Evolutionary conservation across 2,329 filamentous ascomycete species (phyloP), one percentile per base, ranked within the genome.

Genomic region (Chalaropsis thielavioides): DNA sequence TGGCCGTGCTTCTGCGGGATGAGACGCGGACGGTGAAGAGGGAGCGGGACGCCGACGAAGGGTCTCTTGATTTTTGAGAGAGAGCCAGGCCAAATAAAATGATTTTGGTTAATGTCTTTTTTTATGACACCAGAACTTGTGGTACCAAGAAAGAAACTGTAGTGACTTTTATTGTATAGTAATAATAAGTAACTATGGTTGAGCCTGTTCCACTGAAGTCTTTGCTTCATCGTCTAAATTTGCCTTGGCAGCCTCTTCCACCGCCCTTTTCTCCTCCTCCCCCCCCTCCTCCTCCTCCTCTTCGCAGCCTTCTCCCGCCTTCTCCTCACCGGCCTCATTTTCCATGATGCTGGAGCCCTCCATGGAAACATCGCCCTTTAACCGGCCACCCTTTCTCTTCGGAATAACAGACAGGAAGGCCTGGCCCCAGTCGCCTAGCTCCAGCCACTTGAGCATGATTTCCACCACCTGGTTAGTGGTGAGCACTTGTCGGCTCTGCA

Each of bases 381-480:
- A 72, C 64, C 80, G 82, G 0, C 88, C 90, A 0, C 90, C 90
- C 74, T 99, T 99, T 68, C 94, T 80, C 75, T 90, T 91, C 0
- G 94, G 94, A 69, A 99, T 92, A 2, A 95, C 90, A 62, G 83
- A 81, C 75, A 92, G 76, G 73, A 99, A 99, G 0, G 94, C 92
- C 72, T 88, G 80, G 1, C 87, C 92, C 94, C 94, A 99, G 73
- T 97, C 88, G 1, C 89, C 89, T 61, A 83, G 84, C 74, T 96
- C 90, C 64, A 99, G 75, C 91, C 92, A 99, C 69, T 85, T 86
- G 58, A 96, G 77, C 90, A 99, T 96, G 68, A 99, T 97, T 75
- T 97, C 92, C 59, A 94, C 83, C 1, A 99, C 94, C 72, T 99
- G 94, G 72, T 97, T 99, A 7, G 92, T 96, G 2, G 92, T 87